phyloP scores from a whole-genome alignment of 2,329 filamentous ascomycete genomes.

The Paecilomyces dactylethromorphus region DNA sequence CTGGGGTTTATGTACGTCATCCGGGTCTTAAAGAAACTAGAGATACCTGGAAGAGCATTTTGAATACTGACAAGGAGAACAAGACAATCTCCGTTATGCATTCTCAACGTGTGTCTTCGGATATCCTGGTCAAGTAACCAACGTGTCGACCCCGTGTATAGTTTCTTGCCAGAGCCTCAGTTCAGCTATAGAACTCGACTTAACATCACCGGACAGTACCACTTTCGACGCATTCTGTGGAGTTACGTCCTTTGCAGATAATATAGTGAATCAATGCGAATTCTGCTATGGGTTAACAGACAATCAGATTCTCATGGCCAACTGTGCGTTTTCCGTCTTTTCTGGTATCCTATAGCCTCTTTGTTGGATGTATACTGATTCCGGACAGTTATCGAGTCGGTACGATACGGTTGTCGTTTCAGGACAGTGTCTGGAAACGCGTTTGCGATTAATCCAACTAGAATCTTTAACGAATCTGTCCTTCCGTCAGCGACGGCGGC shows the following conservation, averaged over 20 bases:
- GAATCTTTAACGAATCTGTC: conserved; percentile 35
- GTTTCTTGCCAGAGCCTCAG: conserved; percentile 34
- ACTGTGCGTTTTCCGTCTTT: conserved; percentile 31
- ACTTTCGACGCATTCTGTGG: conserved; percentile 34
- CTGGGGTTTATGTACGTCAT: conserved; percentile 39
- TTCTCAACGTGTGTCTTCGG: conserved; percentile 39
- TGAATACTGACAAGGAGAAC: conserved; percentile 4
- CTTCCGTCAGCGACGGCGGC: conserved; percentile 25
- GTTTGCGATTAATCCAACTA: conserved; percentile 33
- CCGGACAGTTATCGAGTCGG: conserved; percentile 35
- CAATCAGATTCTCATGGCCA: conserved; percentile 34
- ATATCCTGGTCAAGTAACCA: conserved; percentile 27
- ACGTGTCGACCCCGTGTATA: conserved; percentile 38
- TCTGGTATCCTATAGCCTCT: background rate
- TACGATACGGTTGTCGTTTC: conserved; percentile 40
- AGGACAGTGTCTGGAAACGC: conserved; percentile 23
- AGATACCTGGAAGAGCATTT: background rate
- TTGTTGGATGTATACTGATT: conserved; percentile 4
- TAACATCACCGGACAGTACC: conserved; percentile 19
- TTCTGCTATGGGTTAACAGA: conserved; percentile 38
- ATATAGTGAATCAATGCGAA: conserved; percentile 34
- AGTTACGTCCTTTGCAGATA: conserved; percentile 31
- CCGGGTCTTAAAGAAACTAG: background rate
- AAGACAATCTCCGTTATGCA: conserved; percentile 41
- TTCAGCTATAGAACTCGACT: conserved; percentile 23